Evolutionary conservation across 1,139 yeast species (phyloP).

Genomic region (Pichia sp.): DNA sequence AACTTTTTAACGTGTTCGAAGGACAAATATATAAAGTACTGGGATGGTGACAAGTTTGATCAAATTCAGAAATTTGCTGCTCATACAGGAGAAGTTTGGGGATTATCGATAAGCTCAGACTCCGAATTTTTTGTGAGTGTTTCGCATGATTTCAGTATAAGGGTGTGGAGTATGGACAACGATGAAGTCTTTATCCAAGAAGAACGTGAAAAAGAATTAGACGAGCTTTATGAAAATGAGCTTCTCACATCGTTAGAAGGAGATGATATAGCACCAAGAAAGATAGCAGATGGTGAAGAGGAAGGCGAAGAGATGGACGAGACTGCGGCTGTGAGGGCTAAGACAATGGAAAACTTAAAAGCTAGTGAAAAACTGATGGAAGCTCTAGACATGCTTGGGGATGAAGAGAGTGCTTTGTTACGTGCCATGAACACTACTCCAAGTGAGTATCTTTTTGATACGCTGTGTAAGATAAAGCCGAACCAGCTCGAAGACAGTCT

Average conservation of each 20-base stretch:
- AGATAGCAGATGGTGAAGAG: slow-evolving; percentile 39
- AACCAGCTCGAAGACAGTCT: slow-evolving; percentile 91
- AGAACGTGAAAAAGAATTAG: slow-evolving; percentile 93
- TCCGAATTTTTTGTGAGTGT: slow-evolving; percentile 79
- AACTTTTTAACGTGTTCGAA: slow-evolving; percentile 88
- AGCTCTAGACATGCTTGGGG: slow-evolving; percentile 82
- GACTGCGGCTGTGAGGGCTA: slow-evolving; percentile 67
- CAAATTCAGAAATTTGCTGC: slow-evolving; percentile 83
- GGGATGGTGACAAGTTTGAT: slow-evolving; percentile 98
- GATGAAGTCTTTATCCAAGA: slow-evolving; percentile 95
- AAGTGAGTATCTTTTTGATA: slow-evolving; percentile 72
- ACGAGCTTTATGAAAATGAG: slow-evolving; percentile 80
- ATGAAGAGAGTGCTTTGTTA: slow-evolving; percentile 66
- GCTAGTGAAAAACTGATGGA: slow-evolving; percentile 94
- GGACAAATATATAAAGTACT: slow-evolving; percentile 84
- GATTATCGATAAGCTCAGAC: slow-evolving; percentile 67
- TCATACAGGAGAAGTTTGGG: slow-evolving; percentile 94
- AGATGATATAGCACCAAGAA: slow-evolving; percentile 36
- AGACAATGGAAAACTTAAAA: slow-evolving; percentile 85
- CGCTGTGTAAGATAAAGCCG: slow-evolving; percentile 64
- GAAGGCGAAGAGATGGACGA: slow-evolving; percentile 54
- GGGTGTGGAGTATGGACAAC: slow-evolving; percentile 88
- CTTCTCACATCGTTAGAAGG: slow-evolving; percentile 64
- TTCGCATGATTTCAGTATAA: slow-evolving; percentile 88
- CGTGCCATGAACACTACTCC: slow-evolving; percentile 70